Evolutionary conservation across 2,329 filamentous ascomycete species (phyloP), one percentile per base, ranked within the genome.

Genomic region (Colletotrichum musae): DNA sequence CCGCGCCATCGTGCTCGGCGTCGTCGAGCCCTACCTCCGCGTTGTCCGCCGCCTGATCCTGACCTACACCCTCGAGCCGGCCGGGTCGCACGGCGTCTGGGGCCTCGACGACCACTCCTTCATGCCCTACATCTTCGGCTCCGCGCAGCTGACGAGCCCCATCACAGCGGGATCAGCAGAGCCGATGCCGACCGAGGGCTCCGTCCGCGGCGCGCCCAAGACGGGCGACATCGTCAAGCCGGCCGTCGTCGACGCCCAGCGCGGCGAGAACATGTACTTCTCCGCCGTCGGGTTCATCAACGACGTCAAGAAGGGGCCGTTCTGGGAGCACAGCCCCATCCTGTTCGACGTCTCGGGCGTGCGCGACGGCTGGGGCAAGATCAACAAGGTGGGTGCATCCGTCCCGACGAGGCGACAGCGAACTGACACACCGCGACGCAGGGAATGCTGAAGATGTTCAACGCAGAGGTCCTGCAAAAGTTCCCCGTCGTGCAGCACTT

Each of bases 401-500:
- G 21, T 24, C 21, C 21, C 21, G 21, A 24, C 21, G 21, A 24
- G 21, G 21, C 21, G 21, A 24, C 45, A 21, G 50, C 24, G 41
- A 10, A 51, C 48, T 62, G 10, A 63, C 24, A 36, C 4, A 3
- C 21, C 21, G 21, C 21, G 28, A n/a, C 21, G 9, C 69, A 92
- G 91, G 96, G 96, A 59, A 98, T 99, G 96, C 90, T 99, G 76
- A 99, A 98, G 82, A 99, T 99, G 96, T 99, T 95, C 83, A 94
- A 97, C 73, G 96, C 94, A 18, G 96, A 99, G 83, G 96, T 99
- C 3, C 85, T 99, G 15, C 94, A 93, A 47, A 99, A 99, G 80
- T 98, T 98, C 77, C 96, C 96, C 3, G 96, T 99, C 3, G 94
- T 99, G n/a, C 96, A 99, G 81, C 96, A 99, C 80, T 98, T 96